These are phyloP conservation scores for Termitomyces heimii DNA, from an alignment of 768 basidiomycete genomes.

Conservation along the genomic window DNA sequence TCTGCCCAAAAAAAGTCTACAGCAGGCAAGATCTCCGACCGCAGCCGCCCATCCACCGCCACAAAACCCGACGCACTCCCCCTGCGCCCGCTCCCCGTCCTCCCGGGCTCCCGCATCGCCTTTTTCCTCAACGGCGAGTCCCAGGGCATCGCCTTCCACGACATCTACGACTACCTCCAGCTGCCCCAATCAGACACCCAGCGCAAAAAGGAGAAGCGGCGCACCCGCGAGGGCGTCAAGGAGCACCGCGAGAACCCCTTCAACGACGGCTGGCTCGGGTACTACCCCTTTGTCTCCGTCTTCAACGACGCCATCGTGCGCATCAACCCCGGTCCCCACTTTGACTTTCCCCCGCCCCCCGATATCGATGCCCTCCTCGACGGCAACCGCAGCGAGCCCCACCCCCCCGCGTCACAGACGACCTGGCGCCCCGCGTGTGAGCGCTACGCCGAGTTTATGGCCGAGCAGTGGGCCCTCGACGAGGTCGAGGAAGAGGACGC, in stretches of 20 bases:
- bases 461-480: constrained; percentile 76
- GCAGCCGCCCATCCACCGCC: constrained; percentile 31
- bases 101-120: constrained; percentile 67
- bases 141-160: constrained; percentile 78
- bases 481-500: constrained; percentile 72
- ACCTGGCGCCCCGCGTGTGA: constrained; percentile 81
- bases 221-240: constrained; percentile 59
- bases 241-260: constrained; percentile 80
- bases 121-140: constrained; percentile 93
- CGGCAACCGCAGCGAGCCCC: constrained; percentile 22
- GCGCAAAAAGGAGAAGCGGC: constrained; percentile 61
- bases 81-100: constrained; percentile 63
- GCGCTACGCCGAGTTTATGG: constrained; percentile 80
- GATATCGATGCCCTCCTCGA: constrained; percentile 67
- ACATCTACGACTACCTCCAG: constrained; percentile 87
- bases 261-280: constrained; percentile 93
- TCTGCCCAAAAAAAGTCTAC: constrained; percentile 62
- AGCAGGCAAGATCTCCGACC: constrained; percentile 65
- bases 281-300: constrained; percentile 91
- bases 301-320: constrained; percentile 85
- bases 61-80: constrained; percentile 32
- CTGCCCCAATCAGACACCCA: constrained; percentile 58
- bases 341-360: constrained; percentile 71
- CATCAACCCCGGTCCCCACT: constrained; percentile 88
- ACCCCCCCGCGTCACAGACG: no score